Conservation (phyloP, 208 protist species). For the Acanthamoeba royreba region DNA sequence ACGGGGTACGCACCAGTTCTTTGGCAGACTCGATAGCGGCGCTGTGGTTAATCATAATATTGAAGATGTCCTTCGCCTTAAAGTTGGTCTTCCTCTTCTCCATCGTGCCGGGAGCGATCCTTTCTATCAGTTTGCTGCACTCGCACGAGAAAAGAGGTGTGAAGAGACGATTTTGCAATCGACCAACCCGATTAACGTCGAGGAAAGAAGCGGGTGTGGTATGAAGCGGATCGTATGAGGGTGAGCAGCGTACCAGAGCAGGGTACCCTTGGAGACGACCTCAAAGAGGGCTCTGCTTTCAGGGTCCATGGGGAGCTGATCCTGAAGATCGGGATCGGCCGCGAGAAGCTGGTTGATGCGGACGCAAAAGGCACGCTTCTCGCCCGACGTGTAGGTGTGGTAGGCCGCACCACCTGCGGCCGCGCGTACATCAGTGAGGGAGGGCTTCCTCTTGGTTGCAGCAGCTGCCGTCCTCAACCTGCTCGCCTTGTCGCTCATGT, state of each 20-base stretch:
- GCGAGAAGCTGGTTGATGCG: background rate
- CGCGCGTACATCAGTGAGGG: background rate
- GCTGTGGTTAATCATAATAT: background rate
- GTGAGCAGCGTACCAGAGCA: background rate
- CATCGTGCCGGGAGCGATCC: background rate
- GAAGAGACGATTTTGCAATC: background rate
- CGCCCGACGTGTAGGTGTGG: background rate
- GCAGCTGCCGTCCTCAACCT: no score
- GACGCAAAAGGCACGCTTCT: constrained; percentile 3
- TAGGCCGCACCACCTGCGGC: background rate
- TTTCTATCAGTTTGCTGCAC: background rate
- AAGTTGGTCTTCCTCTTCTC: background rate
- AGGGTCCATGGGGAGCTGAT: background rate
- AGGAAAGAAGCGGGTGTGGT: background rate
- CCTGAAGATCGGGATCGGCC: background rate
- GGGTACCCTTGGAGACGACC: background rate
- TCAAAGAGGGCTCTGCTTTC: background rate
- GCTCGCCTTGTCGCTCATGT: no score
- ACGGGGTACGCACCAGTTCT: background rate
- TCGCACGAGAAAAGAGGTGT: background rate
- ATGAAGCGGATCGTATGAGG: background rate
- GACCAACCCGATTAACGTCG: background rate
- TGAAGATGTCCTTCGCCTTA: background rate
- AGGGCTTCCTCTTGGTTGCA: no score
- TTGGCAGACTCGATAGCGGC: background rate